Evolutionary conservation across 1,139 yeast species (phyloP), one percentile per base, ranked within the genome.

Genomic region (Yarrowia galli): DNA sequence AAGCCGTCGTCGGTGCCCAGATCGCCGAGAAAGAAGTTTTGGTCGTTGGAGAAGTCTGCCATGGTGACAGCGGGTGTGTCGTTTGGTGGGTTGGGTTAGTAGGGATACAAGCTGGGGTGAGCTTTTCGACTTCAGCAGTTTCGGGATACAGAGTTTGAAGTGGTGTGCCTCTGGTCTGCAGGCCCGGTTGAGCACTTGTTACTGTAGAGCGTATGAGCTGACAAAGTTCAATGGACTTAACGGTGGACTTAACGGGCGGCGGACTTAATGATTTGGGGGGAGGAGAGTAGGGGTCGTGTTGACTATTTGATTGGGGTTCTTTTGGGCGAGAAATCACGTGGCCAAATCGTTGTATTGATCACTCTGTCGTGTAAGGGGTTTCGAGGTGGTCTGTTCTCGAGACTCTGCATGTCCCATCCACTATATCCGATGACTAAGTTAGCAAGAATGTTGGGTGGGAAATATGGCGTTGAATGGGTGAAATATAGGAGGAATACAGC

Each of bases 121-220:
- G 40, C 40, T 25, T 16, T 46, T 46, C 32, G 20, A 25, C 48
- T 23, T 25, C 16, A 46, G 23, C 18, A 28, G 32, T 1, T 13
- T 45, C 16, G 22, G 38, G 13, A 28, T 22, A 8, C 42, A 36
- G 60, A 53, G 60, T 53, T 53, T 53, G 20, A 16, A 32, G 15
- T 15, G 20, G 20, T 16, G 45, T 53, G 32, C 60, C 43, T 36
- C 32, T 36, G 54, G 40, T 18, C 56, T 49, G 56, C 60, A 53
- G 43, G 42, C 36, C 28, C 28, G 12, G 16, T 18, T 40, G 43
- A 40, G 43, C 43, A 9, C 3, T n/a, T 8, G 2, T 15, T 9
- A n/a, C 4, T 13, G 38, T 8, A 28, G 32, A 28, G 32, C 9
- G 32, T 28, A 15, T 35, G 16, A 4, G 53, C 35, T 48, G 16